phyloP scores from a whole-genome alignment of 345 rosid genomes.

The Eucalyptus paniculata region DNA sequence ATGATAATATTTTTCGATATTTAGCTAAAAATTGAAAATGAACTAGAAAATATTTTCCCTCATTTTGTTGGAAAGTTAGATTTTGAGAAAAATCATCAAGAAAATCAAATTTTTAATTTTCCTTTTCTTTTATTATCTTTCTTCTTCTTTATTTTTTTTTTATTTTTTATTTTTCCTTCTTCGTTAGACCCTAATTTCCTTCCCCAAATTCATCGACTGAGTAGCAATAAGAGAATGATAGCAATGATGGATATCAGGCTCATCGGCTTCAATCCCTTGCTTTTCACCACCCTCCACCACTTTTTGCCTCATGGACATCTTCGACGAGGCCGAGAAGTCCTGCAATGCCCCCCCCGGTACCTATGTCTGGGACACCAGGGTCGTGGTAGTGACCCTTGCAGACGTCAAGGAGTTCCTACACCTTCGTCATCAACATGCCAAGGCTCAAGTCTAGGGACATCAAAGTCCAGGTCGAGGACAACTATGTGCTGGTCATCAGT shows the following conservation, averaged over 20 bases:
- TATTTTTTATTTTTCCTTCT: no score
- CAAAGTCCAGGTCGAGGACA: conserved; percentile 58
- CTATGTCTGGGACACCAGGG: conserved; percentile 45
- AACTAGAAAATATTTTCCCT: no score
- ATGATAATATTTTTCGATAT: rapidly evolving
- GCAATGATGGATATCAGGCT: no score
- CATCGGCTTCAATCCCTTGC: not conserved
- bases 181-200: not conserved
- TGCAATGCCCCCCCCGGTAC: conserved; percentile 19
- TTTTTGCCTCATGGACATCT: not conserved
- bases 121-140: not conserved
- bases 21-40: no score
- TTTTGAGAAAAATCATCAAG: not conserved
- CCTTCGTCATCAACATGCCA: conserved; percentile 64
- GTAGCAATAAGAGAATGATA: rapidly evolving
- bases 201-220: not conserved
- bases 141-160: no score
- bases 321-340: not conserved
- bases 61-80: no score
- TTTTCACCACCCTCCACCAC: not conserved
- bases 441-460: conserved; percentile 60
- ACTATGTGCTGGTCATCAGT: conserved; percentile 44
- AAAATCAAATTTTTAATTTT: no score
- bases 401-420: conserved; percentile 54
- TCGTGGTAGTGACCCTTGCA: conserved; percentile 77